Percentiles rank a stretch among this genome's conserved stretches.
Conservation (phyloP, 768 basidiomycete species). For the Lentinula sp. region DNA sequence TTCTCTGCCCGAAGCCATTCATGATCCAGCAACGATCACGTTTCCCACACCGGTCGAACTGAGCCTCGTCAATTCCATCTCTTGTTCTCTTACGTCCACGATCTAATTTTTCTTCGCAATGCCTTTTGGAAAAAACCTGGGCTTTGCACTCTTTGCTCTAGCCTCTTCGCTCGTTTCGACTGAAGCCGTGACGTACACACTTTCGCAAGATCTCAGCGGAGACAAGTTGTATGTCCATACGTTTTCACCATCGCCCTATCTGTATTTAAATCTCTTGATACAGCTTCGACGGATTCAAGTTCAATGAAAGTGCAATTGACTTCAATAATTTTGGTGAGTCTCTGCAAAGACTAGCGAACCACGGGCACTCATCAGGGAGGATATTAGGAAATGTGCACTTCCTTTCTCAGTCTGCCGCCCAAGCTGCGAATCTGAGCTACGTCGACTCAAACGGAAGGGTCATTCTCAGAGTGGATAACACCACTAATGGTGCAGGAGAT, state of each 20-base stretch:
- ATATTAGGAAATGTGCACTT: slow-evolving; percentile 9
- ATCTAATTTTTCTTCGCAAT: background rate
- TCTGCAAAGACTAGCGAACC: background rate
- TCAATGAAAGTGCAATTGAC: slow-evolving; percentile 6
- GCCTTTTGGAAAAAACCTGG: background rate
- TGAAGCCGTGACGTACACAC: background rate
- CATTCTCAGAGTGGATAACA: slow-evolving; percentile 18
- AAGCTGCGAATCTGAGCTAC: slow-evolving; percentile 8
- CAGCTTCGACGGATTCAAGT: slow-evolving; percentile 7
- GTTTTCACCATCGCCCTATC: background rate
- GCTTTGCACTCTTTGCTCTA: background rate
- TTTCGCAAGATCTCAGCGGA: slow-evolving; percentile 10
- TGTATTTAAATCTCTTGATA: background rate
- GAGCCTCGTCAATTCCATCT: background rate
- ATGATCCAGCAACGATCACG: background rate
- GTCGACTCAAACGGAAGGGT: slow-evolving; percentile 13
- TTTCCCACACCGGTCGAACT: background rate
- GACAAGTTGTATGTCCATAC: slow-evolving; percentile 7
- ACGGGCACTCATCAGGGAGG: background rate
- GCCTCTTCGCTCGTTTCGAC: background rate
- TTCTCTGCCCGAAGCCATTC: background rate
- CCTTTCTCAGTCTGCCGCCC: slow-evolving; percentile 7
- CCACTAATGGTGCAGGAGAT: slow-evolving; percentile 8
- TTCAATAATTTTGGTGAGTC: slow-evolving; percentile 7
- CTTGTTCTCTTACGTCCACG: background rate